Base-by-base conservation (phyloP, 148 eudicot genomes). In the Selenicereus undatus region DNA sequence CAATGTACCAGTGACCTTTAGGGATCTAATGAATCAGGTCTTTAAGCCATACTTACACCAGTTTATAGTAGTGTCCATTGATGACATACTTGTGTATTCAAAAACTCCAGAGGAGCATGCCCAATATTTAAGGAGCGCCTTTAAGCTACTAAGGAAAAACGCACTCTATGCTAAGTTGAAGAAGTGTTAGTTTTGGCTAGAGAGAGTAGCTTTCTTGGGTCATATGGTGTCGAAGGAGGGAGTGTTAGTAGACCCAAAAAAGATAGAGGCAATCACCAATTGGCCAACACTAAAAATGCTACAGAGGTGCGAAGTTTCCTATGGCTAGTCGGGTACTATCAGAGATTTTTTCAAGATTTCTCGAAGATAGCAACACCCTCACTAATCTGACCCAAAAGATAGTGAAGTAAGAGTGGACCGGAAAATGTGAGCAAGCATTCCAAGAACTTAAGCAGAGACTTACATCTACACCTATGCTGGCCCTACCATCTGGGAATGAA, bases 131-230 rank as follows among this genome's bases (percentile, higher is more conserved):
- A 39, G 43, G 51, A 24, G 0, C 1, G 11, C 2, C 6, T 29
- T 18, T 56, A 14, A 45, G 0, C 5, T 30, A 26, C 2, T 24
- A 22, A 11, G 39, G 35, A n/a, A 30, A 24, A 11, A 79, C 0
- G 11, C 26, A 39, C 27, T 69, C 43, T 70, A 79, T 29, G 75
- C 45, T 29, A 69, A 69, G 18, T 21, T 79, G 1, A 54, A 35
- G 8, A 81, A 81, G 58, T 74, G 78, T 43, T 73, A 39, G 2
- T 81, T 81, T 14, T 81, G 73, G 58, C 39, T 81, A 14, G 29
- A 36, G 21, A 17, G 29, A 6, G 30, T 74, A 0, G 21, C 54
- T 2, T 74, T 73, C 27, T n/a, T 60, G 9, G 78, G 71, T 5
- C 65, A 76, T 56, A 9, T 76, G 22, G 30, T 76, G 2, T 76